phyloP scores from a whole-genome alignment of 331 rosid genomes.

The Malus hybrid region DNA sequence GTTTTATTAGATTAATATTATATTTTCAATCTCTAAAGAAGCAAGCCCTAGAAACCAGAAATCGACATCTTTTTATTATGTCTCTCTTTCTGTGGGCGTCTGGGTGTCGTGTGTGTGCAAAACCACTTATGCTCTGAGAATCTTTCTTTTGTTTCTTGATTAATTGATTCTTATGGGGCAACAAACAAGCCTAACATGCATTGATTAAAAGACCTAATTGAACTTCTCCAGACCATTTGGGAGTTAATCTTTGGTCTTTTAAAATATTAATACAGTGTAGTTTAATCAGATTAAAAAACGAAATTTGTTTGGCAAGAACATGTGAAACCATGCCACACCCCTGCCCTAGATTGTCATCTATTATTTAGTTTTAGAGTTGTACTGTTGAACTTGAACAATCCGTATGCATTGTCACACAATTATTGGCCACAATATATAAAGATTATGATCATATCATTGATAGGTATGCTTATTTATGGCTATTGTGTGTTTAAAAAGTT shows the following conservation, averaged over 20 bases:
- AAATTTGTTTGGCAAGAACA: background rate
- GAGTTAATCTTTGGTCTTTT: background rate
- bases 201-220: background rate
- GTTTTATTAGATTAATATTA: background rate
- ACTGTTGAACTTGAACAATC: background rate
- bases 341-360: background rate
- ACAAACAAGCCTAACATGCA: background rate
- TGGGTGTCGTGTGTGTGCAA: background rate
- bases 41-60: background rate
- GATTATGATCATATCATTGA: background rate
- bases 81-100: background rate
- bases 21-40: background rate
- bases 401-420: background rate
- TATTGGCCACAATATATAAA: background rate
- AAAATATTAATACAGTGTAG: too few relatives aligned
- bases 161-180: background rate
- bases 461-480: background rate
- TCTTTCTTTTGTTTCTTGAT: background rate
- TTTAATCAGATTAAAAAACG: too few relatives aligned
- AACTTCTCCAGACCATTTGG: background rate
- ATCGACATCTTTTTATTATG: background rate
- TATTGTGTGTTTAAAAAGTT: background rate
- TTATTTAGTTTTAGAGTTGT: background rate
- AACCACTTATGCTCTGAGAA: background rate
- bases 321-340: background rate